Evolutionary conservation across 345 rosid species (phyloP), one percentile per base, ranked within the genome.

Genomic region (Eucalyptus curtisii): DNA sequence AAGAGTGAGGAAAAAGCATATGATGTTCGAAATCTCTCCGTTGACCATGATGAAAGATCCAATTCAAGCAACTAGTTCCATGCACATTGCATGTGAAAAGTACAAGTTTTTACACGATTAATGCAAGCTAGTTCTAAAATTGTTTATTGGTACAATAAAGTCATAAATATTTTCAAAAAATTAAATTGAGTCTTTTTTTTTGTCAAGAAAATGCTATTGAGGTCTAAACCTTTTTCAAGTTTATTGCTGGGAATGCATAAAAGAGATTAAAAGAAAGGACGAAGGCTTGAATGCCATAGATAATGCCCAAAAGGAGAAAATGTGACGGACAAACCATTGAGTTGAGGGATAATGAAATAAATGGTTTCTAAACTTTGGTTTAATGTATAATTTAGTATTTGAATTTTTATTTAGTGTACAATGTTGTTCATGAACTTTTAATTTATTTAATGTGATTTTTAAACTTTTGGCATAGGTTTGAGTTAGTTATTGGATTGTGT

Each of bases 41-140:
- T 4, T 7, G 76, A 14, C 40, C 76, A 64, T 64, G 40, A 64
- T 64, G 76, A n/a, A 64, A n/a, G 76, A n/a, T 64, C 40, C 37
- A 15, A 31, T 64, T 14, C 1, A 14, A 64, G 19, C 76, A n/a
- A n/a, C 10, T 64, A 64, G 10, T n/a, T 3, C 40, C 40, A 4
- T 64, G 76, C 31, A n/a, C 16, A n/a, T 64, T n/a, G 10, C 76
- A 7, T 15, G 17, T n/a, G 20, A 64, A n/a, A 14, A 64, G 76
- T n/a, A 31, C 20, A n/a, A 64, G 17, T 14, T 64, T 64, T 64
- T 64, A 64, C 0, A 4, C 1, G 3, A 7, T 0, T 2, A n/a
- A n/a, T 64, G 76, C 5, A 4, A 64, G 40, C 76, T 64, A 64
- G 19, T 64, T 40, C 40, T n/a, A 8, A 30, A 30, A 64, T 64